phyloP scores from a whole-genome alignment of 495 filamentous ascomycete genomes.

The Talaromyces thailandensis region DNA sequence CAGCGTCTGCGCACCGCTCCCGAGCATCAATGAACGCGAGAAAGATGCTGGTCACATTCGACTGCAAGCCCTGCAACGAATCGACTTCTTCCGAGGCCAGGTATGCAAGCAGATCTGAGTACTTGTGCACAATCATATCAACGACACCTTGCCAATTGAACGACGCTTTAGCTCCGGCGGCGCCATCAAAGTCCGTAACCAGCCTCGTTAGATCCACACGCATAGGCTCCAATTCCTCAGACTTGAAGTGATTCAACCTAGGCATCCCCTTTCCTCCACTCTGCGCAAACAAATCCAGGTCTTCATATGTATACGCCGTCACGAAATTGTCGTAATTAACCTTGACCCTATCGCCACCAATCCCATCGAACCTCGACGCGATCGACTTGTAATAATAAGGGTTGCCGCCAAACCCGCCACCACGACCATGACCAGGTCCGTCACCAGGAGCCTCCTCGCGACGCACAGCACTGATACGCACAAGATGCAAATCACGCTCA shows the following conservation, averaged over 20 bases:
- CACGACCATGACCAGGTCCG: neutral
- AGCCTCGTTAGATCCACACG: constrained; percentile 12
- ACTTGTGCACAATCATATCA: constrained; percentile 21
- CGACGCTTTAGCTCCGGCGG: neutral
- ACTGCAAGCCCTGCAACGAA: constrained; percentile 23
- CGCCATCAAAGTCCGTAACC: constrained; percentile 16
- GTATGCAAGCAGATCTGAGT: constrained; percentile 1
- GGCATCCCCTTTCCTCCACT: constrained; percentile 19
- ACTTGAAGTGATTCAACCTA: constrained; percentile 1
- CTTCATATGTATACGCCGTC: constrained; percentile 42
- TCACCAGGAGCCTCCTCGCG: neutral
- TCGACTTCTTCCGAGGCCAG: constrained; percentile 12
- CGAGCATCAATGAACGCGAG: constrained; percentile 43
- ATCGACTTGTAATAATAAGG: constrained; percentile 22
- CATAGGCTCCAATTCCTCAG: neutral
- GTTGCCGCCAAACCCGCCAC: neutral
- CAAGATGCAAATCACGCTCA: constrained; percentile 24
- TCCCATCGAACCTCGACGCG: constrained; percentile 47
- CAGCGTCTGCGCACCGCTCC: constrained; percentile 20
- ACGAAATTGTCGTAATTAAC: constrained; percentile 56
- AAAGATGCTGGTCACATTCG: constrained; percentile 36
- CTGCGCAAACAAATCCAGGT: constrained; percentile 38
- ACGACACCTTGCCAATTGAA: constrained; percentile 7
- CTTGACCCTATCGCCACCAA: constrained; percentile 42
- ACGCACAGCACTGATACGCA: constrained; percentile 18